A percentile compares a stretch with the other conserved stretches of the same genome.
Evolutionary conservation across 768 basidiomycete genomes (phyloP).

Genomic region (Obba rivulosa): DNA sequence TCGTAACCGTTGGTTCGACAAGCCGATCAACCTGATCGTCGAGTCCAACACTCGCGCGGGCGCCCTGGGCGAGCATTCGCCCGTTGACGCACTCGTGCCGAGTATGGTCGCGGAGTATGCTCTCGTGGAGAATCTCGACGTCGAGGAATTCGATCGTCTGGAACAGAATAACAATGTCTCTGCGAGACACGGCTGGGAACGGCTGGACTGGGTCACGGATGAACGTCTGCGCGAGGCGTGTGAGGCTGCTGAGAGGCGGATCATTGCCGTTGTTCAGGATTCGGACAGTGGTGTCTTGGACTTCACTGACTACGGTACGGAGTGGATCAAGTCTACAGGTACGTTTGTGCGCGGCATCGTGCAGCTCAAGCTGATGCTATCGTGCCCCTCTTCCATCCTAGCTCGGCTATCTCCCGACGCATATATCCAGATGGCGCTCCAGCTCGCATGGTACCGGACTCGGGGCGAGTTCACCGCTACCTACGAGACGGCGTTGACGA

Average conservation of each 20-base stretch:
- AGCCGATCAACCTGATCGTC: constrained; percentile 74
- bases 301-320: constrained; percentile 77
- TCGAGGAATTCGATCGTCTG: constrained; percentile 31
- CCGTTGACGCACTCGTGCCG: constrained; percentile 86
- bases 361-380: background rate
- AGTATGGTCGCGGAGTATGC: constrained; percentile 84
- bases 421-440: constrained; percentile 86
- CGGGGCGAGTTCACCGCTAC: constrained; percentile 78
- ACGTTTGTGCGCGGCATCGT: background rate
- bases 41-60: constrained; percentile 84
- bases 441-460: constrained; percentile 84
- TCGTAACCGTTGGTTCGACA: constrained; percentile 87
- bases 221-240: constrained; percentile 53
- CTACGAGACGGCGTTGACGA: constrained; percentile 89
- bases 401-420: constrained; percentile 68
- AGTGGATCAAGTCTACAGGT: constrained; percentile 83
- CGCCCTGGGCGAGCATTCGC: constrained; percentile 86
- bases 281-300: constrained; percentile 83
- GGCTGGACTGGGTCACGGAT: constrained; percentile 74
- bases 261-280: constrained; percentile 56
- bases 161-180: constrained; percentile 2
- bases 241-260: constrained; percentile 49
- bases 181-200: constrained; percentile 40
- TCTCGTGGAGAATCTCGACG: constrained; percentile 61
- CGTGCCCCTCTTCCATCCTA: constrained; percentile 17